Evolutionary conservation across 306 rosid genomes (phyloP), one percentile per base, ranked within the genome.

Genomic region (Echinosophora koreensis): DNA sequence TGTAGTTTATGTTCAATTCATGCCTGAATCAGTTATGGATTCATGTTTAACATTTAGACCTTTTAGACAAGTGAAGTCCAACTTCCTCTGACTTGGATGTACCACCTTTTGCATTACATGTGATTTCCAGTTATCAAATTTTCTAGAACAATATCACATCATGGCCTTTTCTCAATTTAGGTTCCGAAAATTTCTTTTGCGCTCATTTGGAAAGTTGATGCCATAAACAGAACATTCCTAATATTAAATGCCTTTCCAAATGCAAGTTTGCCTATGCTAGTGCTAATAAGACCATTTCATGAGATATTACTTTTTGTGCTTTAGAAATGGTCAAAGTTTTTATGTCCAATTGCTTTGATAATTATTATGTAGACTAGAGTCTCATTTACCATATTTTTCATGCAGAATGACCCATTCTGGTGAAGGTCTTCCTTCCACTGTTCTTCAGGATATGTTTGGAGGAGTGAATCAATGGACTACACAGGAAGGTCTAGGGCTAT

Each of bases 331-430:
- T 41, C 57, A 6, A 61, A 65, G 51, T 49, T 15, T 72, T 70
- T 69, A 55, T 0, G 11, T 74, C 28, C 3, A 39, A 52, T 38
- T 70, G 17, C 35, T 70, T 8, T 73, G 69, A 60, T 64, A 41
- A 52, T 67, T 73, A 62, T 66, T n/a, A 13, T 15, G 65, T 38
- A 50, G 52, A 35, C 66, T 69, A 12, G 41, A 52, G 46, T 41
- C 38, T 49, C 27, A 65, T 65, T 70, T 73, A 69, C 30, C 34
- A 9, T 51, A 38, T 54, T 80, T 58, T 84, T 80, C 42, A 6
- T 85, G 86, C 72, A 91, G 97, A 86, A 86, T 90, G 87, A 78
- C 87, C 2, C 97, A 90, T 78, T 90, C 90, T 10, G 96, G 96
- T 71, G 69, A 76, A 84, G 96, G 96, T 56, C 69, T 93, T 66